phyloP scores from a whole-genome alignment of 257 asterid species.

The Penstemon barbatus region DNA sequence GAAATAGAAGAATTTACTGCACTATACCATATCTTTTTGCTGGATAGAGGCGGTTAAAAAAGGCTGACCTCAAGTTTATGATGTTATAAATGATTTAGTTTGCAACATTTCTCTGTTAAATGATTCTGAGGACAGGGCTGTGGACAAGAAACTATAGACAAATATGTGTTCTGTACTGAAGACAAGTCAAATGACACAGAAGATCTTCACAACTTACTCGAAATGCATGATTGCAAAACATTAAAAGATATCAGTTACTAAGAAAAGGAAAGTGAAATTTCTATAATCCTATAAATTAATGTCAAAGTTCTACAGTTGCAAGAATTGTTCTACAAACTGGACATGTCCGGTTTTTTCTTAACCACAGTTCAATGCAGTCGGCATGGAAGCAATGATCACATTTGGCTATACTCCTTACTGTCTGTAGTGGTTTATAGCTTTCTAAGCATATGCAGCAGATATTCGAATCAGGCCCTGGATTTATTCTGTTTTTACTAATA shows the following conservation, averaged over 20 bases:
- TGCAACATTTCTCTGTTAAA: conserved; percentile 17
- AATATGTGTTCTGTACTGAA: conserved; percentile 1
- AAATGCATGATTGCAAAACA: too few relatives aligned
- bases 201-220: background rate
- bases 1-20: conserved; percentile 17
- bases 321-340: conserved; percentile 37
- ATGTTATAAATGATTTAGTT: conserved; percentile 18
- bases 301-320: conserved; percentile 4
- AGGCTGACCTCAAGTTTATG: conserved; percentile 22
- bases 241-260: too few relatives aligned
- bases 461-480: conserved; percentile 17
- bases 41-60: background rate
- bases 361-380: conserved; percentile 31
- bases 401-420: conserved; percentile 29
- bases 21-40: conserved; percentile 23
- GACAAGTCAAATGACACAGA: conserved; percentile 22
- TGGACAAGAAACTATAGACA: conserved; percentile 32
- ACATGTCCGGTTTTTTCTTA: conserved; percentile 26
- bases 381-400: conserved; percentile 37
- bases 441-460: conserved; percentile 34
- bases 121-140: background rate
- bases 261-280: too few relatives aligned
- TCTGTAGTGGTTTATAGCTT: conserved; percentile 10
- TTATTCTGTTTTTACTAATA: conserved; percentile 24
- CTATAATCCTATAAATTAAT: background rate